Evolutionary conservation across 768 basidiomycete species (phyloP), one percentile per base, ranked within the genome.

Genomic region (Amanita exitialis): DNA sequence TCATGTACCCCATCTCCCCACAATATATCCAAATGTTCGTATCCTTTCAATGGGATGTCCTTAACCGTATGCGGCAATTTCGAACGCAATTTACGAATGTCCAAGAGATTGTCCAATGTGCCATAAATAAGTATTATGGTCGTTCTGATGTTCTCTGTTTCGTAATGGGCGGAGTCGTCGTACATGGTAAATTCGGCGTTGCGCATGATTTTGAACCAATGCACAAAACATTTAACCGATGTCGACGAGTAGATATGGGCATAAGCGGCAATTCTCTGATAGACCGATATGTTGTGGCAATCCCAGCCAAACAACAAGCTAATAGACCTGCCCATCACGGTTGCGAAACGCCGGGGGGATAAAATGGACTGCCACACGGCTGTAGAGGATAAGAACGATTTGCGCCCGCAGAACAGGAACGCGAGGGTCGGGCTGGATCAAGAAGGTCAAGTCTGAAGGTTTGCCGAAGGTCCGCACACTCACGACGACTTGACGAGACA

Each of bases 141-240:
- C 0, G 85, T 83, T 47, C 79, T 78, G 61, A 91, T 91, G 63
- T 90, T 91, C 50, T 77, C 75, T 0, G 88, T 91, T 1, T 90
- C 88, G 68, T 91, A 91, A 23, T 82, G 77, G 9, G 76, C 69
- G 34, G 77, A 86, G 63, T 91, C 89, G 63, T 90, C 89, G 66
- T 86, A 91, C 89, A 89, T 89, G 62, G 83, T 79, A 66, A 89
- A 89, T 13, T 78, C 73, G 13, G 72, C 77, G 61, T 81, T 82
- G 54, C 86, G 82, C 88, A 90, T 90, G 63, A 90, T 87, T 64
- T 89, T 84, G 72, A 91, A 91, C 89, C 89, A 91, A 62, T 91
- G 89, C 44, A 91, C 89, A 62, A 91, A 83, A 2, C 86, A 80
- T 64, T 91, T 91, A 60, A 86, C 83, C 37, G 83, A 84, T 6